Conservation (phyloP, 1,284 basidiomycete genomes). For the Ustilago esculenta region DNA sequence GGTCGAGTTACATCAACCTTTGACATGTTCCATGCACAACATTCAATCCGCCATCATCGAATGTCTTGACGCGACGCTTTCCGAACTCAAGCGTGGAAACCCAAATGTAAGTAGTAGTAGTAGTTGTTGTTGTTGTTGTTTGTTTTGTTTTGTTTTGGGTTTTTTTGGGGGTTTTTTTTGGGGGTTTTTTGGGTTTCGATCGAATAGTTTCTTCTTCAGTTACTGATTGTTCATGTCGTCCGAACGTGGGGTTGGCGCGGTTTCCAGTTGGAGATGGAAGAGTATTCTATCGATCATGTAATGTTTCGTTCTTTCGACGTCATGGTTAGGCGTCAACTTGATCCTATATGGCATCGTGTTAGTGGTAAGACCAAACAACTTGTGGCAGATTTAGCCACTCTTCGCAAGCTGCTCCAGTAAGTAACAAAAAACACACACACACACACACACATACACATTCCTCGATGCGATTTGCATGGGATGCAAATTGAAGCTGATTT, state of each 20-base stretch:
- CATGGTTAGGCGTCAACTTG: conserved; percentile 86
- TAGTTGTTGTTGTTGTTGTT: no score
- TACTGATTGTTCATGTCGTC: no score
- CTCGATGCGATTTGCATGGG: no score
- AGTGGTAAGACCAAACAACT: conserved; percentile 90
- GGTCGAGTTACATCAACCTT: conserved; percentile 86
- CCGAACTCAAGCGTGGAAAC: conserved; percentile 89
- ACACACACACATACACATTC: no score
- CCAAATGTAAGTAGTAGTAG: conserved; percentile 74
- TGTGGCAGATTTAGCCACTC: conserved; percentile 84
- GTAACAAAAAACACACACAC: conserved; percentile 67
- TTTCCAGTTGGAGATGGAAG: conserved; percentile 86
- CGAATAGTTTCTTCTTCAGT: no score
- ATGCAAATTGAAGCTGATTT: no score
- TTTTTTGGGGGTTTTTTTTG: no score
- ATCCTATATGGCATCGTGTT: conserved; percentile 96
- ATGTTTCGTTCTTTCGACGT: conserved; percentile 94
- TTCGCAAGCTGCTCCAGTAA: conserved; percentile 83
- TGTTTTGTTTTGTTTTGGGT: no score
- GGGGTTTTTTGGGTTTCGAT: no score
- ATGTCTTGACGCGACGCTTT: conserved; percentile 90
- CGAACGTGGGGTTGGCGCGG: background rate
- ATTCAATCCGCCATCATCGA: conserved; percentile 93
- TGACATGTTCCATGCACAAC: conserved; percentile 86
- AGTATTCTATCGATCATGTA: conserved; percentile 89